Evolutionary conservation across 257 asterid genomes (phyloP).

Genomic region (Solanum megistacrolobum): DNA sequence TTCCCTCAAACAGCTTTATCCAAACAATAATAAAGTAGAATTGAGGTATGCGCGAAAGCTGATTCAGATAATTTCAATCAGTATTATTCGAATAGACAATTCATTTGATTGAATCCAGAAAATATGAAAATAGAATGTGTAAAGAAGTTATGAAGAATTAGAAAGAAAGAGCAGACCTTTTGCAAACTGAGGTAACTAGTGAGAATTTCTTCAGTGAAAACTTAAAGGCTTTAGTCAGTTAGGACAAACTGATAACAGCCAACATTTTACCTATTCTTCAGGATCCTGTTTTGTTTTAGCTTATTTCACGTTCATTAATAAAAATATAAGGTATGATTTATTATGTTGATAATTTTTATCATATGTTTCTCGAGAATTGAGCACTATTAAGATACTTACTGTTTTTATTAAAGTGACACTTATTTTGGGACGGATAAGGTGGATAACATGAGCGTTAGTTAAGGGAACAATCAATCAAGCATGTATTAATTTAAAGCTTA

Average conservation of each 20-base stretch:
- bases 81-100: neutral
- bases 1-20: neutral
- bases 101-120: neutral
- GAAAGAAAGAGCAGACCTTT: neutral
- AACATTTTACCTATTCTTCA: neutral
- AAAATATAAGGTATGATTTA: no score
- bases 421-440: no score
- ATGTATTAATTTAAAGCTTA: no score
- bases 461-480: no score
- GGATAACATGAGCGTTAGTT: no score
- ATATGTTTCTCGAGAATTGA: no score
- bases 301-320: neutral
- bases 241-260: neutral
- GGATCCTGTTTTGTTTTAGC: neutral
- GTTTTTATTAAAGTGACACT: neutral
- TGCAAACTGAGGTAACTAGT: neutral
- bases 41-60: neutral
- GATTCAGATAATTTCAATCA: neutral
- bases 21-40: neutral
- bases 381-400: no score
- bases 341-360: fast-evolving
- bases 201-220: neutral
- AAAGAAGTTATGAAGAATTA: neutral
- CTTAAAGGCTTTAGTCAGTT: neutral
- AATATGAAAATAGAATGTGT: neutral